A percentile compares a stretch with the other conserved stretches of the same genome.
Evolutionary conservation across 345 rosid species (phyloP).

Genomic region (Draba incana): DNA sequence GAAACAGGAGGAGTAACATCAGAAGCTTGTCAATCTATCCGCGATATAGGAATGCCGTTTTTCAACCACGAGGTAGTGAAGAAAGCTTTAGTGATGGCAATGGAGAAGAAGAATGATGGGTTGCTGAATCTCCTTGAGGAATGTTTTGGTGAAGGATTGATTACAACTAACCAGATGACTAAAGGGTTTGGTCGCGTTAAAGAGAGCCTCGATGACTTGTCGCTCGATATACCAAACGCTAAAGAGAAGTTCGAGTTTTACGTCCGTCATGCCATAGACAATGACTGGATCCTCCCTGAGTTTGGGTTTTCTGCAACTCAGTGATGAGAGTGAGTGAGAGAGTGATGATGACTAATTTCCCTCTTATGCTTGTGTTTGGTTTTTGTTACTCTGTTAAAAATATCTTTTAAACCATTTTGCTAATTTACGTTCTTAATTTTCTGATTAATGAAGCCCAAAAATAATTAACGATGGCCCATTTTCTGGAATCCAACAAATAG

Average conservation of each 20-base stretch:
- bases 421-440: too few species aligned
- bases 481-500: too few species aligned
- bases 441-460: too few species aligned
- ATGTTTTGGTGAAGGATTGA: slow-evolving; percentile 85
- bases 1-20: slow-evolving; percentile 38
- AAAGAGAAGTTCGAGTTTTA: slow-evolving; percentile 76
- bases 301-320: slow-evolving; percentile 47
- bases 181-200: slow-evolving; percentile 85
- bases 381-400: not conserved
- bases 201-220: slow-evolving; percentile 93
- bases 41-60: slow-evolving; percentile 97
- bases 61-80: slow-evolving; percentile 98
- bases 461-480: too few species aligned
- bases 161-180: slow-evolving; percentile 90
- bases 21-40: slow-evolving; percentile 98
- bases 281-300: slow-evolving; percentile 76
- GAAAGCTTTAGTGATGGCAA: slow-evolving; percentile 98
- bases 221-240: slow-evolving; percentile 94
- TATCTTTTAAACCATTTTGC: too few species aligned
- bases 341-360: not conserved
- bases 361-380: slow-evolving; percentile 41
- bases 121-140: slow-evolving; percentile 84
- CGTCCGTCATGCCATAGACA: slow-evolving; percentile 63
- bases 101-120: slow-evolving; percentile 97
- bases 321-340: slow-evolving; percentile 19